These are phyloP conservation scores for Eucalyptus marginata DNA, from an alignment of 345 rosid genomes.

Conservation along the genomic window DNA sequence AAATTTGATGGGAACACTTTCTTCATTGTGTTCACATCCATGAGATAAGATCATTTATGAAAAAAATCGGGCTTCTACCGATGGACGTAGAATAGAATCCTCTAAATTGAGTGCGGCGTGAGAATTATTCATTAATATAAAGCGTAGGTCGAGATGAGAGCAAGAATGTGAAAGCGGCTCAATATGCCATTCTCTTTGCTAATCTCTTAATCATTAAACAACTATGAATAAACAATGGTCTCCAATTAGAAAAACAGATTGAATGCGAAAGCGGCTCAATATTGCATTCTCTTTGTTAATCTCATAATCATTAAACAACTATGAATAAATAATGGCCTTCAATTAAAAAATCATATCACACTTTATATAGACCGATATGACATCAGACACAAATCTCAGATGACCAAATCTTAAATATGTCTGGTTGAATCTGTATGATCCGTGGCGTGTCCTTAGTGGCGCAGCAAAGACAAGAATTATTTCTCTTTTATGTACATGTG, in stretches of 20 bases:
- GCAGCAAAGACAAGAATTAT: no score
- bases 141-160: background rate
- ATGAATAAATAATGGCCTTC: background rate
- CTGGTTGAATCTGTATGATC: rapidly evolving
- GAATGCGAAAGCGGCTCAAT: background rate
- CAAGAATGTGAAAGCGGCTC: rapidly evolving
- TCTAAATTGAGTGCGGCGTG: background rate
- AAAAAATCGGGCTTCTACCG: rapidly evolving
- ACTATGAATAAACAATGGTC: background rate
- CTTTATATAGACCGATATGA: background rate
- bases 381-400: background rate
- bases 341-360: background rate
- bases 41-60: background rate
- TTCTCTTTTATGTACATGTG: no score
- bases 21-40: background rate
- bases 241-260: background rate
- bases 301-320: background rate
- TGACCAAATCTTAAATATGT: background rate
- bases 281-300: background rate
- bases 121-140: background rate
- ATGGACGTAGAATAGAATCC: background rate
- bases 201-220: background rate
- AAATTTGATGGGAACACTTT: background rate
- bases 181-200: background rate
- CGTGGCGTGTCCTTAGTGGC: background rate